A percentile compares a stretch with the other conserved stretches of the same genome.
phyloP scores from a whole-genome alignment of 768 basidiomycete genomes.

The Amanita rubescens region DNA sequence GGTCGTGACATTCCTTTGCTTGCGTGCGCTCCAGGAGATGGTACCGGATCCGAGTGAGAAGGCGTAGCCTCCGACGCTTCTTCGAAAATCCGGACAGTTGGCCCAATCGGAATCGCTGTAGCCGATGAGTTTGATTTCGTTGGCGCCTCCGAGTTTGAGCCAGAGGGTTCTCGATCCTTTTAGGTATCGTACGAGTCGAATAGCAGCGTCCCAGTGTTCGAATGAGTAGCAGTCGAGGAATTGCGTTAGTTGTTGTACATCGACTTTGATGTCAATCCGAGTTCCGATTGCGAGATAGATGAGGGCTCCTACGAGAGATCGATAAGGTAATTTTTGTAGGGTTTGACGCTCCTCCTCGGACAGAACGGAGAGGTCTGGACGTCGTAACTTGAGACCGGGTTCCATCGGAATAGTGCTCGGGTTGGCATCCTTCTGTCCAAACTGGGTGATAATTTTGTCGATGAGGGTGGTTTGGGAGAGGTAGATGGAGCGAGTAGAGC shows the following conservation, averaged over 20 bases:
- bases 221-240: slow-evolving; percentile 19
- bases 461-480: not conserved
- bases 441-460: not conserved
- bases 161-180: not conserved
- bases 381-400: not conserved
- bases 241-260: slow-evolving; percentile 19
- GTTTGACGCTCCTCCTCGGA: not conserved
- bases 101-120: slow-evolving; percentile 18
- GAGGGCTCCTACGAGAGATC: slow-evolving; percentile 14
- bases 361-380: not conserved
- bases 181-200: slow-evolving; percentile 15
- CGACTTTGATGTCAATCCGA: slow-evolving; percentile 20
- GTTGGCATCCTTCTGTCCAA: not conserved
- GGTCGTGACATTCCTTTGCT: slow-evolving; percentile 24
- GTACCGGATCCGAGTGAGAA: slow-evolving; percentile 13
- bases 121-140: slow-evolving; percentile 6
- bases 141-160: not conserved
- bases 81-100: slow-evolving; percentile 12
- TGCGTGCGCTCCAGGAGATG: slow-evolving; percentile 11
- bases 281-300: slow-evolving; percentile 16
- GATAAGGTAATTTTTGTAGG: slow-evolving; percentile 17
- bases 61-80: slow-evolving; percentile 13
- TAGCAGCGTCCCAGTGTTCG: slow-evolving; percentile 22
- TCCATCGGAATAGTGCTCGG: not conserved
- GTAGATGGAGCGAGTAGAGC: not conserved